A percentile compares a stretch with the other conserved stretches of the same genome.
Conservation (phyloP, 352 stramenopile genomes). For the Phytophthora multivora region DNA sequence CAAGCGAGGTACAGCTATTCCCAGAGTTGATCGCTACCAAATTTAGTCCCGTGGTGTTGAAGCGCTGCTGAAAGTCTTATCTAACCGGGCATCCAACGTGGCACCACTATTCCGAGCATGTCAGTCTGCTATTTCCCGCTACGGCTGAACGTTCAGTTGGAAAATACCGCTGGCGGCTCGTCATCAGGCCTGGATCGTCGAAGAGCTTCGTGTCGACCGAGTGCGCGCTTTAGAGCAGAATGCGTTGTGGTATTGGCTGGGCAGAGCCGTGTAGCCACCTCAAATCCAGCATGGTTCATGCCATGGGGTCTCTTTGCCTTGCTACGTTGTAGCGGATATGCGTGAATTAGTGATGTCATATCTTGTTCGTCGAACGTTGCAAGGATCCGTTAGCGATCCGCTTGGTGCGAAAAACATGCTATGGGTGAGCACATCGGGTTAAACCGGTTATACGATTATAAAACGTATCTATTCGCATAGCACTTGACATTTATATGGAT, state of each 20-base stretch:
- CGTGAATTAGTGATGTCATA: constrained; percentile 27
- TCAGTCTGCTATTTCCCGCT: constrained; percentile 18
- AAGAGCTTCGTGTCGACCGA: constrained; percentile 6
- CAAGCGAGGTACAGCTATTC: constrained; percentile 26
- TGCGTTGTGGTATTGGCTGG: constrained; percentile 5
- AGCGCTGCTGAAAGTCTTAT: constrained; percentile 30
- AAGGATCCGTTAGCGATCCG: constrained; percentile 24
- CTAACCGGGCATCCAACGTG: background rate
- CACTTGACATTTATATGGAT: background rate
- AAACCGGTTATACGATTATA: constrained; percentile 1
- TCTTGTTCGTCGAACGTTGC: constrained; percentile 29
- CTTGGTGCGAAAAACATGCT: constrained; percentile 2
- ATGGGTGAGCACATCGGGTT: background rate
- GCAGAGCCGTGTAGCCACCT: constrained; percentile 9
- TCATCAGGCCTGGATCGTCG: background rate
- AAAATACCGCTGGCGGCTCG: constrained; percentile 13
- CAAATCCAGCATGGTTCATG: constrained; percentile 15
- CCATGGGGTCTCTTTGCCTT: background rate
- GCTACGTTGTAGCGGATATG: constrained; percentile 11
- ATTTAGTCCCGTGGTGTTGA: constrained; percentile 27
- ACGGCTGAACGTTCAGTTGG: background rate
- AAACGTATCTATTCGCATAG: background rate
- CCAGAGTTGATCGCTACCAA: background rate
- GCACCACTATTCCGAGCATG: background rate
- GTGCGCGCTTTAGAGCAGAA: constrained; percentile 16